Conservation (phyloP, 2,329 filamentous ascomycete genomes). For the Bertia moriformis region DNA sequence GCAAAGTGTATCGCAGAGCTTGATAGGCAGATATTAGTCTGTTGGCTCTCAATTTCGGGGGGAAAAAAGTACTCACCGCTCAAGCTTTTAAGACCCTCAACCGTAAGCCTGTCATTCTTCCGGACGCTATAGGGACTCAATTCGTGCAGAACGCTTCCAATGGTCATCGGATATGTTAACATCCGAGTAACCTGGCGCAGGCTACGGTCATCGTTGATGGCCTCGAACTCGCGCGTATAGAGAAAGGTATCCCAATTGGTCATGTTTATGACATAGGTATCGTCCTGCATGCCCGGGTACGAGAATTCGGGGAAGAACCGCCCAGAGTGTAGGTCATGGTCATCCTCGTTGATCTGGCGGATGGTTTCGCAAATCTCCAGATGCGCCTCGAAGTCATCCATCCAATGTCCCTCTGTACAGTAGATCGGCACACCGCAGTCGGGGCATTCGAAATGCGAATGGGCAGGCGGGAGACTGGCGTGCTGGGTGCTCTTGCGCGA, state of each 20-base stretch:
- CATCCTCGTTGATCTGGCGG: conserved; percentile 90
- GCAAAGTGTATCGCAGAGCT: conserved; percentile 86
- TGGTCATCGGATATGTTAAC: conserved; percentile 82
- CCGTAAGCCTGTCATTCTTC: conserved; percentile 60
- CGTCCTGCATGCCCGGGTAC: conserved; percentile 77
- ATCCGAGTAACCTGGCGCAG: conserved; percentile 88
- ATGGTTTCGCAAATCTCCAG: conserved; percentile 84
- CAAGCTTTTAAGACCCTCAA: conserved; percentile 84
- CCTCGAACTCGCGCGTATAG: conserved; percentile 81
- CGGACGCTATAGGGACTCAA: conserved; percentile 81
- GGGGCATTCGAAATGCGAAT: conserved; percentile 87
- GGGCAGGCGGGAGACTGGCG: conserved; percentile 51
- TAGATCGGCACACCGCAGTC: conserved; percentile 91
- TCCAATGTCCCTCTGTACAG: conserved; percentile 90
- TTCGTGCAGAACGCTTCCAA: conserved; percentile 85
- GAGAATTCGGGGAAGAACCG: conserved; percentile 88
- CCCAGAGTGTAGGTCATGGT: conserved; percentile 83
- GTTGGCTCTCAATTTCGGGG: not conserved
- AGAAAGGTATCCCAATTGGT: conserved; percentile 97
- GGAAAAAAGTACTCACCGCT: conserved; percentile 47
- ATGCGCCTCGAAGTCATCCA: conserved; percentile 86
- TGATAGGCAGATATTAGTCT: conserved; percentile 6
- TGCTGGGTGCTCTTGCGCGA: conserved; percentile 29
- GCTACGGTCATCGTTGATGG: conserved; percentile 76
- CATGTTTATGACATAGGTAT: conserved; percentile 90